Base-by-base conservation (phyloP, 331 rosid species). In the Pyrus hybrid region DNA sequence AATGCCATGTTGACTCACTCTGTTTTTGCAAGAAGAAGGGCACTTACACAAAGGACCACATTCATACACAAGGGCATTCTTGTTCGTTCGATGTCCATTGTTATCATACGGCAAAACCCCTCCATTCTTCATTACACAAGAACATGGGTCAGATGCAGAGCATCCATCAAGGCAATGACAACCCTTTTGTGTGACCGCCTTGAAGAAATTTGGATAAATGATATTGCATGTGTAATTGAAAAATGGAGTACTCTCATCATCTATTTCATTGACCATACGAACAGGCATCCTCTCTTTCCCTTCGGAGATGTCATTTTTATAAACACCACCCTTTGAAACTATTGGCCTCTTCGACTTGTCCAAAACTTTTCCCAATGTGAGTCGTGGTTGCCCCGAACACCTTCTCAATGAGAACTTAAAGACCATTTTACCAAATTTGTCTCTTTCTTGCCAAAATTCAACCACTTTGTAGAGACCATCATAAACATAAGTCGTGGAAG, bases 391-490 rank as follows among this genome's bases (percentile, higher is more conserved):
- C 14, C 67, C 81, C 0, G 5, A 2, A 17, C 62, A 68, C 63
- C 79, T 89, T 12, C 25, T 67, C 47, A 89, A 11, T 9, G 1
- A 11, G 77, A 85, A 89, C 25, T 72, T 80, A 78, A 80, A 87
- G 8, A 83, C 94, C 23, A 80, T 79, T 35, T 83, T 87, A 22
- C 83, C 90, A 72, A 6, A 56, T 12, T 23, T 1, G 13, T 91
- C 91, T 77, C 82, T 80, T 26, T 33, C 80, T 54, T 68, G 77
- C 29, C 17, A 23, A 76, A 51, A 63, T 4, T 29, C 12, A 5
- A 53, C 84, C 18, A 85, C 88, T 0, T 23, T 18, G 51, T 85
- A 89, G 72, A 89, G 43, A 1, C 94, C 94, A 80, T 79, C 84
- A 28, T 86, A 85, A 0, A 81, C n/a, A 76, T 2, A 85, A 1